Conservation (phyloP, 2,329 filamentous ascomycete species). For the Calonectria pauciramosa region DNA sequence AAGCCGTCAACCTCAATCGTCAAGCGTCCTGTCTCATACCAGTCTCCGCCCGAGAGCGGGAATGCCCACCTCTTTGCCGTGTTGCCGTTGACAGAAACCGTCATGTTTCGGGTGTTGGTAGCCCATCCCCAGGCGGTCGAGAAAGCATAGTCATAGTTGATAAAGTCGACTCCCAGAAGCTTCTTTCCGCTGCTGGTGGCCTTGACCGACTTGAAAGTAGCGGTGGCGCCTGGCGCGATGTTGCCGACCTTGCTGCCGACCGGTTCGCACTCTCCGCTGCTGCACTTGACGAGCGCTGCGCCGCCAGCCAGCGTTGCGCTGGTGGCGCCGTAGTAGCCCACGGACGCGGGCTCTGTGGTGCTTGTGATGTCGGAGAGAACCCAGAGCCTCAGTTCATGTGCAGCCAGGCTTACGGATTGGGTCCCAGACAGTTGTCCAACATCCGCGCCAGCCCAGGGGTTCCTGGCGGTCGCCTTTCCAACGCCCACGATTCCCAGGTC, state of each 20-base stretch:
- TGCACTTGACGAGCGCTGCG: slow-evolving; percentile 53
- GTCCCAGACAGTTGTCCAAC: slow-evolving; percentile 48
- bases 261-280: slow-evolving; percentile 56
- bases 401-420: slow-evolving; percentile 50
- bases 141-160: slow-evolving; percentile 66
- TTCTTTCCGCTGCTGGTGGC: slow-evolving; percentile 50
- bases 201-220: slow-evolving; percentile 52
- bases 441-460: slow-evolving; percentile 57
- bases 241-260: slow-evolving; percentile 58
- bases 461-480: slow-evolving; percentile 52
- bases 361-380: slow-evolving; percentile 52
- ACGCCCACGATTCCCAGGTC: slow-evolving; percentile 58
- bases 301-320: slow-evolving; percentile 54
- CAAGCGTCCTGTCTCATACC: slow-evolving; percentile 63
- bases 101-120: slow-evolving; percentile 64
- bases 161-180: slow-evolving; percentile 62
- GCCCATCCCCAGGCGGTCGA: slow-evolving; percentile 57
- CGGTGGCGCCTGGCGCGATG: slow-evolving; percentile 50
- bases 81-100: slow-evolving; percentile 60
- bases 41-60: slow-evolving; percentile 63
- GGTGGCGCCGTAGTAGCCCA: slow-evolving; percentile 56
- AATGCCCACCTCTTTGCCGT: slow-evolving; percentile 61
- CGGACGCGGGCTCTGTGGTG: slow-evolving; percentile 37
- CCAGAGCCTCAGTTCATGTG: slow-evolving; percentile 57
- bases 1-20: slow-evolving; percentile 62